Base-by-base conservation (phyloP, 805 yeast genomes). In the Metschnikowia sp. region DNA sequence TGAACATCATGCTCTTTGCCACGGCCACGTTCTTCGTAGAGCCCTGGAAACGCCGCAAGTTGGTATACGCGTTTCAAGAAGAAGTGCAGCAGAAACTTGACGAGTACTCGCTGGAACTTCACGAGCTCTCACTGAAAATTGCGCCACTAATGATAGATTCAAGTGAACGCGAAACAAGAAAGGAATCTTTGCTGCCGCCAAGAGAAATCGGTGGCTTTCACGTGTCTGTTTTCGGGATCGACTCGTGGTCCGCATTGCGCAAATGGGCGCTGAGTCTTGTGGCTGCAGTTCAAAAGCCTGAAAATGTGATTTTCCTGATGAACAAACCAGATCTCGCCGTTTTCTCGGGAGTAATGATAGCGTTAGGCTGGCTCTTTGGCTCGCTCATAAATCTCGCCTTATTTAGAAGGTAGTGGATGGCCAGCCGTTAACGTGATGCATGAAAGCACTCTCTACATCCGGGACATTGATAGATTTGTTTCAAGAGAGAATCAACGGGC, bases 11-110 rank as follows among this genome's bases (percentile, higher is more conserved):
- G 8, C 65, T 95, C 28, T 90, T 94, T 54, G 60, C 90, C 3
- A 72, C 87, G 7, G 94, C 95, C 13, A 96, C 96, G 54, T 71
- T 94, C 56, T 74, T 90, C 1, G 80, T 94, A 41, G 99, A 94
- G 69, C 99, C 99, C 0, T 89, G 96, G 92, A 94, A 90, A 61
- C 73, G 99, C 53, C 73, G 81, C 48, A 73, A 91, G 47, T 69
- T 94, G 50, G 95, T 92, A 18, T 81, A 81, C 10, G 80, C 90
- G 1, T 94, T 94, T 68, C 97, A 92, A 58, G 82, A 76, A 22
- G 87, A 85, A 60, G 95, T 91, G 10, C 81, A 76, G 53, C 74
- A 32, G 33, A 45, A 47, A 18, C 32, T 56, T 32, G 55, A 46
- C 10, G 52, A 49, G 28, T 53, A 46, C 19, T 42, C 55, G 4